These are phyloP conservation scores for Leptographium procerum DNA, from an alignment of 2,329 filamentous ascomycete genomes.

Conservation along the genomic window DNA sequence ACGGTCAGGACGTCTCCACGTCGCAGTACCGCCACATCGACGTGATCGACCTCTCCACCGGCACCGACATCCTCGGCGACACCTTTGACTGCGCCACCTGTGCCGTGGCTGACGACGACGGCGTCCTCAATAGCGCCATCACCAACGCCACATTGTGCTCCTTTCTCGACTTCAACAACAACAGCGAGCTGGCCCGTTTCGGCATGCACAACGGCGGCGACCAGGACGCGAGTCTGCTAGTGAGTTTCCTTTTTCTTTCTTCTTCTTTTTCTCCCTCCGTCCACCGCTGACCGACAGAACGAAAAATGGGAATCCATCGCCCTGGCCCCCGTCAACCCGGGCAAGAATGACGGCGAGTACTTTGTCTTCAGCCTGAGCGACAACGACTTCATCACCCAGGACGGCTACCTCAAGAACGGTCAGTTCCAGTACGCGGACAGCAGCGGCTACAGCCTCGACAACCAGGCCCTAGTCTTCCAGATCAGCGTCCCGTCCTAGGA, in stretches of 20 bases:
- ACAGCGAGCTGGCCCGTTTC: conserved; percentile 52
- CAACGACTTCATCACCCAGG: conserved; percentile 66
- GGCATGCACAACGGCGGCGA: conserved; percentile 56
- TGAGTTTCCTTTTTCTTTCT: too few species aligned
- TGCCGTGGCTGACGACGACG: conserved; percentile 4
- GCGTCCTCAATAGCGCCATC: conserved; percentile 26
- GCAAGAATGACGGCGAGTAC: conserved; percentile 40
- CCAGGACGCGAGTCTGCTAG: conserved; percentile 42
- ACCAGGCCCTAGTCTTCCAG: conserved; percentile 52
- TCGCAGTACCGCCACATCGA: conserved; percentile 59
- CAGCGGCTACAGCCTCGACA: conserved; percentile 45
- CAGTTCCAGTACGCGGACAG: conserved; percentile 42
- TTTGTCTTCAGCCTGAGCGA: conserved; percentile 58
- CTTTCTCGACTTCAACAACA: conserved; percentile 59
- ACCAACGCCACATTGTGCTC: conserved; percentile 50
- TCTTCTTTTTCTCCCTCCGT: too few species aligned
- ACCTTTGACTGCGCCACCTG: conserved; percentile 26
- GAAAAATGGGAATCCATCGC: conserved; percentile 69
- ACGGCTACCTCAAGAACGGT: conserved; percentile 50
- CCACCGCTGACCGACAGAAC: conserved; percentile 31
- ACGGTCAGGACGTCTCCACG: conserved; percentile 36
- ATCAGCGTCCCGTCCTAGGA: conserved; percentile 17
- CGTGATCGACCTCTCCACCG: conserved; percentile 50
- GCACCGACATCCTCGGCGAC: conserved; percentile 47
- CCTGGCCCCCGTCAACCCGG: conserved; percentile 40